Conservation (phyloP, 2,329 filamentous ascomycete species). For the Fusarium liriodendri region DNA sequence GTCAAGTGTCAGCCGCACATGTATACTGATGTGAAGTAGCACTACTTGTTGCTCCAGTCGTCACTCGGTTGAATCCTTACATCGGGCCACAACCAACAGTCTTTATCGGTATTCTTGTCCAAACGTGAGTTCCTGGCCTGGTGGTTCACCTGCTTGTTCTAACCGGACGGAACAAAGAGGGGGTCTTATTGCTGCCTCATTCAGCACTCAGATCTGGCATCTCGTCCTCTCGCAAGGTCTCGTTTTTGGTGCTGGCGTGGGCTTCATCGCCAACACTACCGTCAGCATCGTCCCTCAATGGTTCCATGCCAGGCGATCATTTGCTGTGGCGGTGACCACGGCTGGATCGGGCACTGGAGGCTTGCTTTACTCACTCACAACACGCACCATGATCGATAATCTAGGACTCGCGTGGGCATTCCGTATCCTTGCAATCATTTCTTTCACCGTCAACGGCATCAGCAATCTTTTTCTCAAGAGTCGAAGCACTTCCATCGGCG, state of each 20-base stretch:
- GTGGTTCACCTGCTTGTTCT: no score
- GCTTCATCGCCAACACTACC: not conserved
- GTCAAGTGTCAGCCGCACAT: not conserved
- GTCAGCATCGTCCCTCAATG: not conserved
- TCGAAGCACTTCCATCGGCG: not conserved
- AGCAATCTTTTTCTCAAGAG: not conserved
- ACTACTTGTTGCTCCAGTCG: not conserved
- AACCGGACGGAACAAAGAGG: not conserved
- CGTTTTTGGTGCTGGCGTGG: not conserved
- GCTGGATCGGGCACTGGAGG: not conserved
- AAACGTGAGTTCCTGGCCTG: not conserved
- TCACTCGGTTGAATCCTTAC: not conserved
- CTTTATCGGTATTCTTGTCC: not conserved
- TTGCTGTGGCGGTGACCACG: not conserved
- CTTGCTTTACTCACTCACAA: not conserved
- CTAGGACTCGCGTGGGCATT: not conserved
- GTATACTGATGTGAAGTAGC: not conserved
- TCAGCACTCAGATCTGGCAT: not conserved
- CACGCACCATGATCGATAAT: not conserved
- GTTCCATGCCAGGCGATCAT: not conserved
- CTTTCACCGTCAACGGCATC: not conserved
- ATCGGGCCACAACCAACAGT: not conserved
- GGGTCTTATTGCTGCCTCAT: not conserved
- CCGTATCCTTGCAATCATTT: not conserved
- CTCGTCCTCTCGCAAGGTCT: not conserved